Base-by-base conservation (phyloP, 2,329 filamentous ascomycete genomes). In the Verruconis gallopava region DNA sequence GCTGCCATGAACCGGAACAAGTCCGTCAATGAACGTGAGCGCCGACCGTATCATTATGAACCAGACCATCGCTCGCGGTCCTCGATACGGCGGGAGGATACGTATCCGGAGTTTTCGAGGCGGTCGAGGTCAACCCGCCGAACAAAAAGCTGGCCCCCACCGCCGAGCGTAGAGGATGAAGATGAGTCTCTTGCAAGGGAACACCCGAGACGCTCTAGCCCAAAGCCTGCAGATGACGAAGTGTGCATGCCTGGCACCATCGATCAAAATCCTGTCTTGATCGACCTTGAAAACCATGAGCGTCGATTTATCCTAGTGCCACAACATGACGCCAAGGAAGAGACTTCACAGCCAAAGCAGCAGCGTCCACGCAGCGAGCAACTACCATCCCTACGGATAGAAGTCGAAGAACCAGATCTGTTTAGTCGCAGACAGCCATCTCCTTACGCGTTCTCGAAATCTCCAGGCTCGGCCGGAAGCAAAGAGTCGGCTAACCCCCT, bases 81-180 rank as follows among this genome's bases (percentile, higher is more conserved):
- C 5, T n/a, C 12, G 12, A 9, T n/a, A 11, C 37, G 37, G 12
- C 22, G 37, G 12, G 13, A 25, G 12, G 12, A 9, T 9, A n/a
- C 13, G 5, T 19, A 38, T 25, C 17, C n/a, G 11, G 11, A 5
- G 11, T 12, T 19, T 38, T 19, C 37, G 12, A 38, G 11, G 11
- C 37, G 12, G 11, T 9, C 37, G 9, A 37, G 9, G 17, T 14
- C 34, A 9, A 9, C 41, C 20, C 21, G 28, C 20, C 22, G 35
- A 21, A 21, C 17, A 14, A 36, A 33, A 35, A 28, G 56, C 46
- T 68, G 65, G 54, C 77, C 79, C 4, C 80, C 79, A 1, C 66
- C 67, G 14, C 78, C 81, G 3, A 76, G 60, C 25, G 79, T 80
- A 37, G 81, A 88, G 55, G 81, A 86, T 54, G 81, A 85, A 56